These are phyloP conservation scores for Chaetomiaceae sp. DNA, from an alignment of 2,329 filamentous ascomycete genomes.

Conservation along the genomic window DNA sequence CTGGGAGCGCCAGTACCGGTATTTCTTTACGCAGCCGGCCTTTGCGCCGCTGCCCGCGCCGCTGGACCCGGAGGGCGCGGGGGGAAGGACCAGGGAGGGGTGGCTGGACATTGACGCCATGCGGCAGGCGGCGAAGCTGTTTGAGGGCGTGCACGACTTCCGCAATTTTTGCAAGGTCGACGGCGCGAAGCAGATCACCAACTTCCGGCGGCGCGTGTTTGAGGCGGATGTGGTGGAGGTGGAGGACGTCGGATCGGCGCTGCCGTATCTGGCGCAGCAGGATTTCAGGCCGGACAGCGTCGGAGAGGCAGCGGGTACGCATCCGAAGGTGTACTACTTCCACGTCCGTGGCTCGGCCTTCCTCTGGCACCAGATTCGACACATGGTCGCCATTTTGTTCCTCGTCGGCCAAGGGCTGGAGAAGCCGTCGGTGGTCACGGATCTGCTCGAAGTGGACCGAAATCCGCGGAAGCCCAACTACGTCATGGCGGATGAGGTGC, in stretches of 20 bases:
- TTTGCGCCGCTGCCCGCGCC: conserved; percentile 62
- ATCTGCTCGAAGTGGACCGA: conserved; percentile 65
- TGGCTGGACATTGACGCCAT: conserved; percentile 87
- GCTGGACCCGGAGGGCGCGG: conserved; percentile 32
- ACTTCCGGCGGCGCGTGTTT: conserved; percentile 73
- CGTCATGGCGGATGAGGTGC: conserved; percentile 82
- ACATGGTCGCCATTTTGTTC: conserved; percentile 91
- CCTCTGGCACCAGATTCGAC: conserved; percentile 95
- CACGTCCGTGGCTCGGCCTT: conserved; percentile 87
- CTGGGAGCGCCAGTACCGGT: conserved; percentile 83
- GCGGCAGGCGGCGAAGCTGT: conserved; percentile 71
- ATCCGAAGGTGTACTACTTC: conserved; percentile 76
- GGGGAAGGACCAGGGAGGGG: conserved; percentile 49
- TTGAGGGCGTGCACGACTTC: conserved; percentile 85
- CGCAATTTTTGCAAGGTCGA: conserved; percentile 96
- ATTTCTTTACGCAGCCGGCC: conserved; percentile 95
- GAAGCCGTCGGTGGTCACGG: conserved; percentile 61
- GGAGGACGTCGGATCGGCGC: conserved; percentile 43
- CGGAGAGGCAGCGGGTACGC: conserved; percentile 14
- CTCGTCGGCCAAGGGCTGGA: conserved; percentile 86
- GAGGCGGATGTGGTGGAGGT: conserved; percentile 73
- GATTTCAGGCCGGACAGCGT: conserved; percentile 37
- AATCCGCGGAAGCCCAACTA: conserved; percentile 78
- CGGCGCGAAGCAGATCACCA: conserved; percentile 78
- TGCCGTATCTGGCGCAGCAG: conserved; percentile 48